Evolutionary conservation across 2,329 filamentous ascomycete species (phyloP).

Genomic region (Colletotrichum scovillei): DNA sequence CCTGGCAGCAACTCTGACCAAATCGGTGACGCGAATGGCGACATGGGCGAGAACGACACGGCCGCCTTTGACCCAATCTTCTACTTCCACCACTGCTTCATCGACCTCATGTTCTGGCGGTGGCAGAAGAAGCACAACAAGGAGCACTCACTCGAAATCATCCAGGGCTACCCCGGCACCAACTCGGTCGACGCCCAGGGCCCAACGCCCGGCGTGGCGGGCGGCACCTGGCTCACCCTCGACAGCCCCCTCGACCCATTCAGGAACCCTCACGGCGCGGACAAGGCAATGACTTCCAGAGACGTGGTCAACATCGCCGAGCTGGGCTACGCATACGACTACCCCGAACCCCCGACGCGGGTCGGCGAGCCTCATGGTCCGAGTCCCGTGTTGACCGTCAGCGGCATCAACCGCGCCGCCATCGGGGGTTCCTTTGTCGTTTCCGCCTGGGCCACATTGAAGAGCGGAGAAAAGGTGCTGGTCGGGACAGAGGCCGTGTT

Average conservation of each 20-base stretch:
- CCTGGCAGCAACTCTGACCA: not conserved
- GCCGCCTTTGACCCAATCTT: constrained; percentile 49
- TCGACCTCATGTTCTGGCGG: constrained; percentile 44
- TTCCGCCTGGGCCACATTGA: constrained; percentile 26
- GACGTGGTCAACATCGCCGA: constrained; percentile 13
- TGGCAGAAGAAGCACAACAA: constrained; percentile 42
- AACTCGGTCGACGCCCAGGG: constrained; percentile 31
- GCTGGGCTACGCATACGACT: constrained; percentile 37
- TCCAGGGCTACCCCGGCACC: constrained; percentile 28
- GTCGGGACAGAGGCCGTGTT: constrained; percentile 38
- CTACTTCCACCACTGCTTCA: constrained; percentile 46
- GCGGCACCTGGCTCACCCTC: constrained; percentile 9
- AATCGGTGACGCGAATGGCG: constrained; percentile 42
- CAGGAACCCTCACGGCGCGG: not conserved
- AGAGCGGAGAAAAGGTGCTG: not conserved
- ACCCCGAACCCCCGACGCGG: not conserved
- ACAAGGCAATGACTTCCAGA: not conserved
- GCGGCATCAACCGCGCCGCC: constrained; percentile 37
- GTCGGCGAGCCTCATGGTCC: not conserved
- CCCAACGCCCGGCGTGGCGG: constrained; percentile 21
- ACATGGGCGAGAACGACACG: constrained; percentile 49
- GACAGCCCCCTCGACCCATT: constrained; percentile 34
- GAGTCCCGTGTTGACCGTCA: constrained; percentile 16
- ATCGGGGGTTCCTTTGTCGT: constrained; percentile 41
- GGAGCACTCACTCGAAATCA: constrained; percentile 18